Conservation (phyloP, 2,329 filamentous ascomycete species). For the Didymosphaeria variabile region DNA sequence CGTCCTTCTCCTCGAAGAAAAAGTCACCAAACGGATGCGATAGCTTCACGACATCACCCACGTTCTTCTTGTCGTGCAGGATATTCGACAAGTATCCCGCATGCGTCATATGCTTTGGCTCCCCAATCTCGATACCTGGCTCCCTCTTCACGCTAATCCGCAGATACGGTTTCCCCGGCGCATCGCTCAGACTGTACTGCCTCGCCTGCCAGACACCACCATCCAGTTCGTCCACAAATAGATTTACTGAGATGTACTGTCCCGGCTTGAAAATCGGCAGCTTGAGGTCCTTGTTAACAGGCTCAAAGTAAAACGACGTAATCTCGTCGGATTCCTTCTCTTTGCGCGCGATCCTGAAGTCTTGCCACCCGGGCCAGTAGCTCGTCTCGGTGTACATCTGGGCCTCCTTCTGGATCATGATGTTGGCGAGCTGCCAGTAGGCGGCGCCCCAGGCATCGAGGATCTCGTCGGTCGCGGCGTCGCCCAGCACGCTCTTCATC, state of each 20-base stretch:
- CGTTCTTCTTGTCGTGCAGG: slow-evolving; percentile 68
- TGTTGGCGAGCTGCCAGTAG: slow-evolving; percentile 76
- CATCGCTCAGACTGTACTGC: slow-evolving; percentile 77
- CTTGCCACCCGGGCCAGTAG: slow-evolving; percentile 73
- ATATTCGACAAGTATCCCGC: slow-evolving; percentile 75
- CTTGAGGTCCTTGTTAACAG: slow-evolving; percentile 66
- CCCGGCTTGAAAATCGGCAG: slow-evolving; percentile 73
- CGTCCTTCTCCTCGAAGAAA: slow-evolving; percentile 63
- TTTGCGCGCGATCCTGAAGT: slow-evolving; percentile 72
- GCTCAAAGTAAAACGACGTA: slow-evolving; percentile 74
- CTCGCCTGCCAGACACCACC: slow-evolving; percentile 69
- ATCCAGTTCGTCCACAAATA: slow-evolving; percentile 60
- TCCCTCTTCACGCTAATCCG: slow-evolving; percentile 78
- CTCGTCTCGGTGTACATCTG: slow-evolving; percentile 69
- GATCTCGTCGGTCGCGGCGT: slow-evolving; percentile 70
- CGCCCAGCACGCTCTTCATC: slow-evolving; percentile 72
- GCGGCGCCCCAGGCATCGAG: slow-evolving; percentile 74
- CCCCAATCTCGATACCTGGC: slow-evolving; percentile 58
- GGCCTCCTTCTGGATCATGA: slow-evolving; percentile 73
- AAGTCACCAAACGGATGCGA: slow-evolving; percentile 72
- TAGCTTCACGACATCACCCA: slow-evolving; percentile 70
- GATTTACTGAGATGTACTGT: slow-evolving; percentile 74
- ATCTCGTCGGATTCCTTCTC: slow-evolving; percentile 73
- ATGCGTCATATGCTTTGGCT: slow-evolving; percentile 59
- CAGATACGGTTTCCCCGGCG: slow-evolving; percentile 68